phyloP scores from a whole-genome alignment of 164 flowering plant species.

The Echeveria elegans region DNA sequence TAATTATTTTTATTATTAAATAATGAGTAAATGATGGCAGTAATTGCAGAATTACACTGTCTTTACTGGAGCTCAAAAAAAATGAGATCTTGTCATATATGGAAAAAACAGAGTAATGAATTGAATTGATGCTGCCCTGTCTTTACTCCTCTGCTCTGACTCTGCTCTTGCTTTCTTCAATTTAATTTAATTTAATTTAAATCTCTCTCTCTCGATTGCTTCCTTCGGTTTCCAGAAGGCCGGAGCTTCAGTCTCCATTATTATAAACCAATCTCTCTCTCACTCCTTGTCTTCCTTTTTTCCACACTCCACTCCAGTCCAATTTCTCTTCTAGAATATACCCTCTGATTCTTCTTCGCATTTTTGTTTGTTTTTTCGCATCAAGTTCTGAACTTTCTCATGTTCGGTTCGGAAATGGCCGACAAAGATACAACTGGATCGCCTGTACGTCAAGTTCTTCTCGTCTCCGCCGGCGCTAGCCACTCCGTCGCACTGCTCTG shows the following conservation, averaged over 20 bases:
- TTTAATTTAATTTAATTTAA: not conserved
- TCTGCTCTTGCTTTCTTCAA: not conserved
- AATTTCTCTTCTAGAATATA: not conserved
- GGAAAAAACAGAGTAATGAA: not conserved
- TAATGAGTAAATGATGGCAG: not conserved
- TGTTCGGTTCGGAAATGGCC: conserved; percentile 12
- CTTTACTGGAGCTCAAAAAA: no score
- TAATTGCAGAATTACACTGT: not conserved
- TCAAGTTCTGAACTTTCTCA: not conserved
- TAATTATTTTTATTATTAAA: no score
- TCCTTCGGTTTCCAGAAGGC: not conserved
- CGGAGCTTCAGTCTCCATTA: conserved; percentile 1
- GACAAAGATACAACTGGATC: conserved; percentile 13
- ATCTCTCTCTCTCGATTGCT: not conserved
- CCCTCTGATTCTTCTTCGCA: not conserved
- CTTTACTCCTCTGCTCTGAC: not conserved
- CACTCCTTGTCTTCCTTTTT: no score
- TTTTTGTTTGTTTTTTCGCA: no score
- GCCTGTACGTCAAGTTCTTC: conserved; percentile 42
- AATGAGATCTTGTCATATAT: not conserved
- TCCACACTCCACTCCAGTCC: not conserved
- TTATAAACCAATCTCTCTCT: conserved; percentile 4
- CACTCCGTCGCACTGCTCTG: conserved; percentile 89
- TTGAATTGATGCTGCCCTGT: not conserved
- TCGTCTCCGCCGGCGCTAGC: conserved; percentile 93